Evolutionary conservation across 2,329 filamentous ascomycete species (phyloP), one percentile per base, ranked within the genome.

Genomic region (Dothiorella sarmentorum): DNA sequence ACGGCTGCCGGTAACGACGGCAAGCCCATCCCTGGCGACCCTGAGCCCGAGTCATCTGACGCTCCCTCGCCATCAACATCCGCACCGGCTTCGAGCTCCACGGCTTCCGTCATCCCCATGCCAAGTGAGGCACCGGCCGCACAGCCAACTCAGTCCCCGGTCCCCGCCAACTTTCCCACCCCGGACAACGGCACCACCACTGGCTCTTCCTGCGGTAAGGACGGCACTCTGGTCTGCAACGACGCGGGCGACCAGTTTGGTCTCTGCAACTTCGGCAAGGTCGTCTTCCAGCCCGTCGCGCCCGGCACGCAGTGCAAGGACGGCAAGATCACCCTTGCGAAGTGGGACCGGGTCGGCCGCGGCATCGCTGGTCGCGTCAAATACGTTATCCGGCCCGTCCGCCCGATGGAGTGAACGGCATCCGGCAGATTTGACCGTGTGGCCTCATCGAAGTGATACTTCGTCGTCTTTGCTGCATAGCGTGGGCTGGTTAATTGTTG

Each of bases 281-380:
- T 62, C 15, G 45, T 63, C 24, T 62, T 37, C 27, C 58, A 64
- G 44, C 29, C 63, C 18, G 69, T 74, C 7, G 71, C 73, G 7
- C 45, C 66, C 5, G 73, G 72, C 3, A 75, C 72, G 0, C 62
- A 62, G 7, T 75, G 73, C 64, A 43, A 60, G 17, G 65, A 70
- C 37, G 71, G 71, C 11, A 56, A 64, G 59, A 71, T 74, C 55
- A n/a, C 22, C 7, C 29, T 53, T n/a, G 49, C 49, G 24, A 29
- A 20, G 33, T 38, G 22, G 47, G 7, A 47, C n/a, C 26, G 17
- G 20, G 15, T 26, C 33, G 15, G 2, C 9, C 49, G 49, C n/a
- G 9, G n/a, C 22, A 5, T 40, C 26, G 33, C 33, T 18, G 33
- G 35, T 2, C 22, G 33, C 3, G 22, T 40, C 24, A 38, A 15